phyloP scores from a whole-genome alignment of 78 protist genomes.

The Dictyostelium capitatum region DNA sequence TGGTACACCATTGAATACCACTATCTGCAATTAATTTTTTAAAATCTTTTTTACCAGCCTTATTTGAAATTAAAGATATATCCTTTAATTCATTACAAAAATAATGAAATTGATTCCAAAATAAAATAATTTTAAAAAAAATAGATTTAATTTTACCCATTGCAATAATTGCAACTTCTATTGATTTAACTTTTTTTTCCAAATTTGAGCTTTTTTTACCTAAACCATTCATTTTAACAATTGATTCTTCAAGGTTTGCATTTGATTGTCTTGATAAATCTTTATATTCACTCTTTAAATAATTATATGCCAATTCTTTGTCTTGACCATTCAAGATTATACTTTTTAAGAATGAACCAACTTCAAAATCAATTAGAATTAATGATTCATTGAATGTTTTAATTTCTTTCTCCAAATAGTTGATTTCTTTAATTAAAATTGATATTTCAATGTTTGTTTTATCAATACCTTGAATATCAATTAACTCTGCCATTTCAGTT shows the following conservation, averaged over 20 bases:
- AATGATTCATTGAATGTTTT: too few relatives aligned
- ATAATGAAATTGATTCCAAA: background rate
- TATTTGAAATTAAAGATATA: background rate
- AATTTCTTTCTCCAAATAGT: too few relatives aligned
- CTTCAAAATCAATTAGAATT: too few relatives aligned
- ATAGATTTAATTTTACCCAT: slow-evolving; percentile 12
- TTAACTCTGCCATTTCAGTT: too few relatives aligned
- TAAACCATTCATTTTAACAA: background rate
- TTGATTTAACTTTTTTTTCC: background rate
- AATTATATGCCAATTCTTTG: background rate
- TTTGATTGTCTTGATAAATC: slow-evolving; percentile 31
- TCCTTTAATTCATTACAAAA: background rate
- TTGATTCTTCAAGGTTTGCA: background rate
- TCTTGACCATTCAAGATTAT: background rate
- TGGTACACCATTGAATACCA: too few relatives aligned
- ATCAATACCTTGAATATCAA: too few relatives aligned
- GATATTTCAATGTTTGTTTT: too few relatives aligned
- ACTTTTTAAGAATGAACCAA: too few relatives aligned
- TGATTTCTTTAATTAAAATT: too few relatives aligned
- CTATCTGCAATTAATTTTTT: too few relatives aligned
- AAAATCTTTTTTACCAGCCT: too few relatives aligned
- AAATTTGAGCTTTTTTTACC: background rate
- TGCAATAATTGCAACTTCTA: background rate
- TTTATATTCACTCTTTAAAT: slow-evolving; percentile 3
- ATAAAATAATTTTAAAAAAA: background rate